A percentile compares a stretch with the other conserved stretches of the same genome.
phyloP scores from a whole-genome alignment of 2,329 filamentous ascomycete genomes.

The Exophiala sideris region DNA sequence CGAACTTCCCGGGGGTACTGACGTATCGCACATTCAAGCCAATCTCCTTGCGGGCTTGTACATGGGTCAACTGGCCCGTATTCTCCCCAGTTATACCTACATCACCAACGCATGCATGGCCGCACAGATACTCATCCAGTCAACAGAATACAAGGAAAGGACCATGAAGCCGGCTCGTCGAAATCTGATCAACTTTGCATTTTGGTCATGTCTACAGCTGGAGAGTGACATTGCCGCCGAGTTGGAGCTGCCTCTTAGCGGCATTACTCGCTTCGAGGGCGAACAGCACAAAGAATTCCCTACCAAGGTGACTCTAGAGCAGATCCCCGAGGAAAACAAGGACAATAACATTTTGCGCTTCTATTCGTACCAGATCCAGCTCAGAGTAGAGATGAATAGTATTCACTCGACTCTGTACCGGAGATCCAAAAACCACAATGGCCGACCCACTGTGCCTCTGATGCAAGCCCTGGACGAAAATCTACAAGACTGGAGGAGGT shows the following conservation, averaged over 20 bases:
- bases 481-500: conserved; percentile 53
- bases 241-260: conserved; percentile 62
- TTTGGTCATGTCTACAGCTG: conserved; percentile 90
- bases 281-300: conserved; percentile 32
- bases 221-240: conserved; percentile 95
- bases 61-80: conserved; percentile 79
- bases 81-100: conserved; percentile 79
- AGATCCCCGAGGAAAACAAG: conserved; percentile 10
- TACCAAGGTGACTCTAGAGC: conserved; percentile 17
- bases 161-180: conserved; percentile 18
- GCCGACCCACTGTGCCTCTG: conserved; percentile 29
- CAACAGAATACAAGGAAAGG: conserved; percentile 35
- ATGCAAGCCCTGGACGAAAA: conserved; percentile 45
- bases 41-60: conserved; percentile 83
- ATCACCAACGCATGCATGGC: conserved; percentile 60
- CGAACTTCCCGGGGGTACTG: conserved; percentile 72
- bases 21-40: conserved; percentile 79
- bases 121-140: conserved; percentile 70
- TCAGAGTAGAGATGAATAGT: conserved; percentile 44
- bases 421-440: conserved; percentile 45
- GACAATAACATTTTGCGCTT: conserved; percentile 35
- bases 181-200: conserved; percentile 68
- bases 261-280: conserved; percentile 56
- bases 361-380: conserved; percentile 60
- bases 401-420: conserved; percentile 34